Evolutionary conservation across 2,329 filamentous ascomycete genomes (phyloP).

Genomic region (Colletotrichum sp.): DNA sequence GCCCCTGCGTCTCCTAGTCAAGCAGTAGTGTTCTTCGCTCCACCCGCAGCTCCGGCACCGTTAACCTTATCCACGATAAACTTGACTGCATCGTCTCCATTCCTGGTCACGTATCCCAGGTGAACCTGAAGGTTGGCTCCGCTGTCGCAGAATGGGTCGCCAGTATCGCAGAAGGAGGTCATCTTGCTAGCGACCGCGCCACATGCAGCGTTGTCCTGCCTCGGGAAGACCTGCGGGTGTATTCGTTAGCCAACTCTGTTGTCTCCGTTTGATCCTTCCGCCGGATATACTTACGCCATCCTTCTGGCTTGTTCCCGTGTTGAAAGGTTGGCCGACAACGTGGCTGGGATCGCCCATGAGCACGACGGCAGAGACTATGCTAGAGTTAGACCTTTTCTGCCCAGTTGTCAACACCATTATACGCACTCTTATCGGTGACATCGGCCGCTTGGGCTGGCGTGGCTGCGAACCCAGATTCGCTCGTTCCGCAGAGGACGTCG

Average conservation of each 20-base stretch:
- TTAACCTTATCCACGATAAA: slow-evolving; percentile 34
- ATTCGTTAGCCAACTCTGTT: background rate
- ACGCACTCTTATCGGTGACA: slow-evolving; percentile 33
- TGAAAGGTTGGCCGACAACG: slow-evolving; percentile 36
- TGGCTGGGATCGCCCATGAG: slow-evolving; percentile 48
- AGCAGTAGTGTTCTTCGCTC: background rate
- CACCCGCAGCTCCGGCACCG: background rate
- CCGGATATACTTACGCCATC: slow-evolving; percentile 37
- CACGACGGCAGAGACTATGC: slow-evolving; percentile 41
- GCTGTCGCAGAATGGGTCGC: slow-evolving; percentile 43
- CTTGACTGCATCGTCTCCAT: slow-evolving; percentile 35
- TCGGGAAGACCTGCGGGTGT: slow-evolving; percentile 35
- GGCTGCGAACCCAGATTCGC: slow-evolving; percentile 28
- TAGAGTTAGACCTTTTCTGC: background rate
- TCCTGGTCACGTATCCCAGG: slow-evolving; percentile 36
- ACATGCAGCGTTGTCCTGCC: slow-evolving; percentile 36
- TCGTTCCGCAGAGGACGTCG: slow-evolving; percentile 42
- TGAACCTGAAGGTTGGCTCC: slow-evolving; percentile 34
- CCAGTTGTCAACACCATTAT: background rate
- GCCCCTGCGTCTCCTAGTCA: background rate
- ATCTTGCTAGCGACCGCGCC: slow-evolving; percentile 36
- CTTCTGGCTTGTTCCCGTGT: slow-evolving; percentile 37
- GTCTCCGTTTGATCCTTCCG: background rate
- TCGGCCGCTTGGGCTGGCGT: slow-evolving; percentile 28
- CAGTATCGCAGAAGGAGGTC: slow-evolving; percentile 44